Evolutionary conservation across 2,329 filamentous ascomycete genomes (phyloP), one percentile per base, ranked within the genome.

Genomic region (Zasmidium cellare): DNA sequence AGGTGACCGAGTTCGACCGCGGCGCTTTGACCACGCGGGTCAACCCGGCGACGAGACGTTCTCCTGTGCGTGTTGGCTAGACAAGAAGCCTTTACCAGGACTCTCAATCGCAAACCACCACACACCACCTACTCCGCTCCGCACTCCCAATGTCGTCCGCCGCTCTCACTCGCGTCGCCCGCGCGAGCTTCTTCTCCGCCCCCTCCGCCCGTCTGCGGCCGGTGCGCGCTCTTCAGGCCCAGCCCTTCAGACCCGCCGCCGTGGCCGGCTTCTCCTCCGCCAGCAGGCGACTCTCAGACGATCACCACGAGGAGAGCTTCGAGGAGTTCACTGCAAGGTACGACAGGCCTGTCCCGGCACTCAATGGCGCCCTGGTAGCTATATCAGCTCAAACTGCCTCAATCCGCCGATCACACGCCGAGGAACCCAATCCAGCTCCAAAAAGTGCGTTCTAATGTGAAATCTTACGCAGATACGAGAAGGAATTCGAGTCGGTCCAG

Each of bases 321-420:
- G 94, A 99, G 84, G 92, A 97, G 83, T 99, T 99, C 80, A 92
- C 90, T 79, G 89, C 92, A 72, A 92, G 94, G 94, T 99, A 90
- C 69, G 82, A 46, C 19, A 24, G 7, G 38, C 41, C 51, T 65
- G 61, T 25, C 44, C 31, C 14, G 54, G 56, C 23, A 23, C 44
- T 31, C 63, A 64, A 64, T 61, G 54, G 53, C 60, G 56, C 31
- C 19, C 31, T 38, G 55, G 47, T 20, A 56, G 53, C 56, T 54
- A 59, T 57, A 64, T 41, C 60, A 65, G 58, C 64, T 66, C 70
- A 69, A 66, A 66, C 61, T 65, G 62, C 62, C 64, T 66, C 64
- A 66, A 58, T 28, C 45, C 53, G 59, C 54, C 58, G 56, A 62
- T 58, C 57, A 53, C 53, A 50, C 48, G 28, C 44, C 44, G 48